These are phyloP conservation scores for Saccharomycopsis sp. DNA, from an alignment of 805 yeast genomes.

Conservation along the genomic window DNA sequence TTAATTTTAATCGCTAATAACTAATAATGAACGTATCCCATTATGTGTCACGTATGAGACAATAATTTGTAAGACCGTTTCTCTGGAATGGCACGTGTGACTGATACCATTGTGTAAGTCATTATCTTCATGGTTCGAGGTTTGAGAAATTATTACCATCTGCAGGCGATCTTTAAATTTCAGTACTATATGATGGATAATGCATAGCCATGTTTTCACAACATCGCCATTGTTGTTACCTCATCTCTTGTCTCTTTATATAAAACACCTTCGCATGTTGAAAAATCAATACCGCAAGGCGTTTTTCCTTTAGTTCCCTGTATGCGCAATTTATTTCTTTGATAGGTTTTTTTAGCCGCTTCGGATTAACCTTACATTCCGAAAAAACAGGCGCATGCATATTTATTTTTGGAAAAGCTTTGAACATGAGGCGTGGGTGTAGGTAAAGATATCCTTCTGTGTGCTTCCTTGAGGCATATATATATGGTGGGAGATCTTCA, in stretches of 20 bases:
- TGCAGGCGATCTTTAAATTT: too few species aligned
- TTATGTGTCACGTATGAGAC: too few species aligned
- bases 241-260: neutral
- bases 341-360: neutral
- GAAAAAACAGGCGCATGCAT: neutral
- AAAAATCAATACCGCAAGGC: neutral
- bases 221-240: neutral
- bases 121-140: too few species aligned
- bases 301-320: neutral
- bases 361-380: neutral
- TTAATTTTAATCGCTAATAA: neutral
- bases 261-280: neutral
- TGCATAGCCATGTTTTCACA: too few species aligned
- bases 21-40: too few species aligned
- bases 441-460: neutral
- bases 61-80: neutral
- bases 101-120: too few species aligned
- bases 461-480: neutral
- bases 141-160: too few species aligned
- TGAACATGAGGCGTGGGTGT: neutral
- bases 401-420: neutral
- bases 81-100: neutral
- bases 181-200: too few species aligned
- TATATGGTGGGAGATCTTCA: neutral
- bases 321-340: neutral